phyloP scores from a whole-genome alignment of 768 basidiomycete species.

The Gelatoporia subvermispora region DNA sequence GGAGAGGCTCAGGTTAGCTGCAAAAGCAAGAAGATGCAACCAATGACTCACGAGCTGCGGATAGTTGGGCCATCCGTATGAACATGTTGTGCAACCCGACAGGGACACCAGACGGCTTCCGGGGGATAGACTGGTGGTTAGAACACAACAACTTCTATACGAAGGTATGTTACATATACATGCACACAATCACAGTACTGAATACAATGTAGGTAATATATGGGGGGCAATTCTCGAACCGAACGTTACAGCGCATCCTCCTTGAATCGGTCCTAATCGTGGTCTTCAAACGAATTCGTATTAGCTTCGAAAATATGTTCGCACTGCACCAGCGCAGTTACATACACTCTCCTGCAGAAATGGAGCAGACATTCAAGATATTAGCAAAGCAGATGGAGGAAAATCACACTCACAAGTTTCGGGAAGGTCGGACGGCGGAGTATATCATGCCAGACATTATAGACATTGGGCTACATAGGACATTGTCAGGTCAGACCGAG shows the following conservation, averaged over 20 bases:
- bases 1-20: slow-evolving; percentile 4
- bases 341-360: background rate
- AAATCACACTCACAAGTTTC: background rate
- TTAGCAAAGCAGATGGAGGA: background rate
- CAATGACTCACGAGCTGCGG: too few species aligned
- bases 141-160: slow-evolving; percentile 41
- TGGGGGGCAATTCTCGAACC: slow-evolving; percentile 32
- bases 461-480: background rate
- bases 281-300: background rate
- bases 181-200: background rate
- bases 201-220: slow-evolving; percentile 23
- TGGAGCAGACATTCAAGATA: background rate
- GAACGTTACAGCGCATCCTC: slow-evolving; percentile 26
- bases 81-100: slow-evolving; percentile 32
- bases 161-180: slow-evolving; percentile 25
- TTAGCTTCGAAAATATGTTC: background rate
- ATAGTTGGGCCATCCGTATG: slow-evolving; percentile 15
- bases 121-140: slow-evolving; percentile 34
- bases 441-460: background rate
- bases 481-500: background rate
- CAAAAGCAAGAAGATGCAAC: too few species aligned
- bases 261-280: slow-evolving; percentile 24
- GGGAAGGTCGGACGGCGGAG: background rate
- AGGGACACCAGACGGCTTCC: slow-evolving; percentile 25
- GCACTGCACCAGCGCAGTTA: background rate